Conservation (phyloP, 352 stramenopile species). For the Phytophthora syringae region DNA sequence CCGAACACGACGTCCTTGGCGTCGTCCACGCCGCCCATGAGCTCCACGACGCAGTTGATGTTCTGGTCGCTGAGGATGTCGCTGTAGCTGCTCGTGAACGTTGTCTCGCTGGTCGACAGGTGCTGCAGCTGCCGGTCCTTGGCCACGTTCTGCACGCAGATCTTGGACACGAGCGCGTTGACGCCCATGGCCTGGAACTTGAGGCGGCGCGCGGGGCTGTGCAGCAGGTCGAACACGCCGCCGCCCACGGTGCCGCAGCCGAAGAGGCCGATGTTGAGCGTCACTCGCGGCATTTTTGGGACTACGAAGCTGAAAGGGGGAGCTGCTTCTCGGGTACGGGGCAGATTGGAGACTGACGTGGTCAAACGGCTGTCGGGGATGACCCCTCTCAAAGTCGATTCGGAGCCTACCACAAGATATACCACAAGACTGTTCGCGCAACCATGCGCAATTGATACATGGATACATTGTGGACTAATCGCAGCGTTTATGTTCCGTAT, state of each 20-base stretch:
- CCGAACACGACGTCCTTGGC: conserved; percentile 94
- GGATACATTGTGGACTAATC: too few relatives aligned
- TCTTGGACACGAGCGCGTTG: conserved; percentile 83
- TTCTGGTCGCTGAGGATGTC: conserved; percentile 92
- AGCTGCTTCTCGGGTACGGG: not conserved
- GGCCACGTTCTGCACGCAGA: conserved; percentile 83
- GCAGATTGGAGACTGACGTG: conserved; percentile 22
- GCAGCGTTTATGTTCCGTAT: too few relatives aligned
- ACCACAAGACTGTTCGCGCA: conserved; percentile 25
- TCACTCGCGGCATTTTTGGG: conserved; percentile 31
- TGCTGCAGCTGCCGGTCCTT: conserved; percentile 78
- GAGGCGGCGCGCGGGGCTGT: conserved; percentile 60
- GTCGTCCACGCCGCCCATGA: conserved; percentile 95
- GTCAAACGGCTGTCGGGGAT: not conserved
- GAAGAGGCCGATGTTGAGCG: conserved; percentile 88
- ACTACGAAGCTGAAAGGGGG: not conserved
- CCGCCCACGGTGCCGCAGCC: conserved; percentile 89
- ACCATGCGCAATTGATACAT: too few relatives aligned
- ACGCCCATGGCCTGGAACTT: conserved; percentile 70
- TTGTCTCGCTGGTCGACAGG: conserved; percentile 51
- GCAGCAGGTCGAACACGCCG: conserved; percentile 88
- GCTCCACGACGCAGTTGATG: conserved; percentile 97
- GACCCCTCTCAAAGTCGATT: not conserved
- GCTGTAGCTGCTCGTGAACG: conserved; percentile 72
- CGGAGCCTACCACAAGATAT: conserved; percentile 7